Conservation (phyloP, 495 filamentous ascomycete genomes). For the Aspergillus nidulans region DNA sequence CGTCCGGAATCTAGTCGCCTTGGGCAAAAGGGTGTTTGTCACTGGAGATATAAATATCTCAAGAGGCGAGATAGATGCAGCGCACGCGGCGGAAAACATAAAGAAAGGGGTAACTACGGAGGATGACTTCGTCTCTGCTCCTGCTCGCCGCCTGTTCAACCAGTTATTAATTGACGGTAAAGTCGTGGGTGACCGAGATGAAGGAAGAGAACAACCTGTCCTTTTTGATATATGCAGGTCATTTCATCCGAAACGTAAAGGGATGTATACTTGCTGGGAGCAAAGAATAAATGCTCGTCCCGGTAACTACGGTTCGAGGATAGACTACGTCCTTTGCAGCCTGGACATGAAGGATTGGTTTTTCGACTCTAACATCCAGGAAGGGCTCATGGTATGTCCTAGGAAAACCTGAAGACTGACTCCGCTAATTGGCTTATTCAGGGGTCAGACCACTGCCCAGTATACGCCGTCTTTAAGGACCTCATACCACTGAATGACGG, state of each 20-base stretch:
- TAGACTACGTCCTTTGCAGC: slow-evolving; percentile 89
- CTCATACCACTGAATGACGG: slow-evolving; percentile 47
- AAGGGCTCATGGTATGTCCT: slow-evolving; percentile 69
- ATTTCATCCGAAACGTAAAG: slow-evolving; percentile 71
- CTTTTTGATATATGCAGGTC: slow-evolving; percentile 83
- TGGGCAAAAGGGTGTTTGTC: slow-evolving; percentile 78
- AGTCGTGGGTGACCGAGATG: slow-evolving; percentile 65
- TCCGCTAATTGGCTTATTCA: slow-evolving; percentile 26
- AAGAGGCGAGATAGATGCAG: slow-evolving; percentile 66
- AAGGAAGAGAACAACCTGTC: slow-evolving; percentile 66
- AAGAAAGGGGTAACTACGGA: slow-evolving; percentile 62
- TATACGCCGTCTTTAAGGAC: slow-evolving; percentile 74
- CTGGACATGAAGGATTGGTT: slow-evolving; percentile 81
- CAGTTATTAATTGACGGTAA: slow-evolving; percentile 70
- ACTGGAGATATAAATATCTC: slow-evolving; percentile 91
- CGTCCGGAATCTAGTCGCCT: slow-evolving; percentile 73
- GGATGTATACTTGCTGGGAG: slow-evolving; percentile 98
- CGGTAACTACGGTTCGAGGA: slow-evolving; percentile 84
- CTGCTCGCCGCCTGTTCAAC: slow-evolving; percentile 79
- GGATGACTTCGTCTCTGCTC: slow-evolving; percentile 67
- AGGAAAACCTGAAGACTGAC: not conserved
- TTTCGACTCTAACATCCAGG: slow-evolving; percentile 84
- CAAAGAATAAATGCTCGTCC: slow-evolving; percentile 81
- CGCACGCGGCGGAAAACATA: slow-evolving; percentile 62
- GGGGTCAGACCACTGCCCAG: slow-evolving; percentile 96